Evolutionary conservation across 768 basidiomycete species (phyloP).

Genomic region (Suillus bovinus): DNA sequence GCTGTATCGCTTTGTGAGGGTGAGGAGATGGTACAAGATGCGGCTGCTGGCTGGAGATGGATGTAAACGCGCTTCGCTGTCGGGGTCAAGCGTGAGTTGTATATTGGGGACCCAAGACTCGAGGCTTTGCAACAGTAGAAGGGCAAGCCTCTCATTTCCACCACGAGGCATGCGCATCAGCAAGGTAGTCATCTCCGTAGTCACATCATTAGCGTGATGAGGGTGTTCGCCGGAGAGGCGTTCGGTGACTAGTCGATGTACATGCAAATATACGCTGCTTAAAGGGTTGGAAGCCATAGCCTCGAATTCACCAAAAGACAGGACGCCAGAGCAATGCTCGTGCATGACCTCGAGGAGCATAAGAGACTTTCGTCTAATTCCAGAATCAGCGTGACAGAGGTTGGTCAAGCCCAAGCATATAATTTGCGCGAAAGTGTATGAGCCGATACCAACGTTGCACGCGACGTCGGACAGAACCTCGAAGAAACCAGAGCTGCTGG

Average conservation of each 20-base stretch:
- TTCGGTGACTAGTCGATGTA: constrained; percentile 75
- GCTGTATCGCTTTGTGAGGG: constrained; percentile 76
- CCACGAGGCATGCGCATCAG: constrained; percentile 60
- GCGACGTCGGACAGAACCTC: constrained; percentile 76
- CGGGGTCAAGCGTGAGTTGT: constrained; percentile 54
- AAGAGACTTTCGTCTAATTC: constrained; percentile 75
- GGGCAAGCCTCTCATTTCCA: constrained; percentile 48
- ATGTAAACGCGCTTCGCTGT: constrained; percentile 40
- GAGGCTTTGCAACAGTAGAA: constrained; percentile 74
- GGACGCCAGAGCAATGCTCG: constrained; percentile 62
- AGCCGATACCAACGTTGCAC: constrained; percentile 50
- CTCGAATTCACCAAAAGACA: constrained; percentile 73
- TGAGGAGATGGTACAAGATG: constrained; percentile 78
- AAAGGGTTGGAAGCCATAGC: constrained; percentile 70
- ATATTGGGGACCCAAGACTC: constrained; percentile 85
- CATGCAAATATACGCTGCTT: constrained; percentile 76
- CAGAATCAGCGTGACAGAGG: constrained; percentile 67
- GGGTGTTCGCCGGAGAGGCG: constrained; percentile 80
- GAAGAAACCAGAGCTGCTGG: constrained; percentile 70
- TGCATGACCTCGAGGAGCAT: constrained; percentile 74
- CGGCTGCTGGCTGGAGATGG: constrained; percentile 51
- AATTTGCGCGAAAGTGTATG: constrained; percentile 72
- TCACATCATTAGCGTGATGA: constrained; percentile 58
- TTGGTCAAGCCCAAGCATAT: constrained; percentile 82
- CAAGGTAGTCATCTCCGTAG: constrained; percentile 71